A percentile compares a stretch with the other conserved stretches of the same genome.
These are phyloP conservation scores for Omphalotus guepiniiformis DNA, from an alignment of 768 basidiomycete species.

Conservation along the genomic window DNA sequence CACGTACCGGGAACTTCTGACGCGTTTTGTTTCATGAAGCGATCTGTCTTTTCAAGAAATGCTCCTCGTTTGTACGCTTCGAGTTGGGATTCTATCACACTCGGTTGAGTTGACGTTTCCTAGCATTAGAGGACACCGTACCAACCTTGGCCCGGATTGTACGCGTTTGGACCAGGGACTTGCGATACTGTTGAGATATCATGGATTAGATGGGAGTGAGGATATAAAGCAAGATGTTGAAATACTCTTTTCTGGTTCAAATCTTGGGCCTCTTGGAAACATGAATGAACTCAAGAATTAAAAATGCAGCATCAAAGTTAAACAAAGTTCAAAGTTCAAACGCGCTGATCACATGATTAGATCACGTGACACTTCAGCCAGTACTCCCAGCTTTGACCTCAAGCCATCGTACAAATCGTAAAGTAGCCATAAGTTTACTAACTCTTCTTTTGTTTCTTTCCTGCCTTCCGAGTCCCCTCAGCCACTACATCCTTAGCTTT, in stretches of 20 bases:
- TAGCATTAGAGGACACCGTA: no score
- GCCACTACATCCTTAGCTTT: slow-evolving; percentile 22
- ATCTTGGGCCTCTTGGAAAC: no score
- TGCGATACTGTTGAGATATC: no score
- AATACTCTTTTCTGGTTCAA: no score
- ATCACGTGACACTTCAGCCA: neutral
- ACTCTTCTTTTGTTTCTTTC: slow-evolving; percentile 16
- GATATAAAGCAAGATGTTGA: no score
- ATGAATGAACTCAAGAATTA: no score
- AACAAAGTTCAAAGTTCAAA: no score
- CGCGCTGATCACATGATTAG: no score
- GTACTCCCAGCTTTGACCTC: neutral
- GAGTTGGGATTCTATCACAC: slow-evolving; percentile 33
- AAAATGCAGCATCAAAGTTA: no score
- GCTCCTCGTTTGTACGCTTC: slow-evolving; percentile 55
- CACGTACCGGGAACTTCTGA: slow-evolving; percentile 38
- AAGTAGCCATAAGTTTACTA: neutral
- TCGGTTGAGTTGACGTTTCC: slow-evolving; percentile 1
- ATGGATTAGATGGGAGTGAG: no score
- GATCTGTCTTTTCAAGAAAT: slow-evolving; percentile 52
- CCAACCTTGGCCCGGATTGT: no score
- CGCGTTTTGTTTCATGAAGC: slow-evolving; percentile 43
- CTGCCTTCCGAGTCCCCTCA: neutral
- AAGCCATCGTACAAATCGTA: neutral
- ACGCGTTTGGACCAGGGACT: no score